Base-by-base conservation (phyloP, 192 early-diverging fungal species). In the Rhizophlyctis rosea region DNA sequence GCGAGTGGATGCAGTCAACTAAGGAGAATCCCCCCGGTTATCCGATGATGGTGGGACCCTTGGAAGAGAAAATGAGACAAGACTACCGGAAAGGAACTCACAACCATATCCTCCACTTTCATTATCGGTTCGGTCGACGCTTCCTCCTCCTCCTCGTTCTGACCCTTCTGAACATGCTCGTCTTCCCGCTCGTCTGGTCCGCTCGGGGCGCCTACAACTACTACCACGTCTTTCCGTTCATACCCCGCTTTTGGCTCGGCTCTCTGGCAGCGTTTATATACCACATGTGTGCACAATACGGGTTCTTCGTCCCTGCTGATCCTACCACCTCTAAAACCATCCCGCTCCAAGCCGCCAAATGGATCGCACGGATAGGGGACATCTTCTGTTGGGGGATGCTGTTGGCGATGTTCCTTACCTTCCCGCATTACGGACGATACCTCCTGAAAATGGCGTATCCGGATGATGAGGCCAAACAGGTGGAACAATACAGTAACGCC, bases 51-150 rank as follows among this genome's bases (percentile, higher is more conserved):
- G 34, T 67, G 1, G 65, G 65, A 34, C 18, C 25, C n/a, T 56
- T 50, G 1, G 65, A 67, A 67, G 28, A 11, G 9, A 21, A 31
- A 33, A 67, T 67, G 65, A 14, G 53, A 21, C 34, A 60, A 28
- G 49, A 67, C 29, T 67, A 59, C 33, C 65, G 57, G 3, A 67
- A 67, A 34, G 65, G 65, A 4, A 39, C 60, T 23, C 65, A 67
- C 57, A 67, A 67, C 49, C 39, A 36, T 13, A 36, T 67, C 18
- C n/a, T 67, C 24, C 65, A 67, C 18, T 7, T 32, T 23, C 60
- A 67, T 34, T 67, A 67, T 24, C 65, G 65, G n/a, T 67, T 67
- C 50, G 65, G 65, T 34, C 65, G 65, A 21, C 56, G 65, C 13
- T 16, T 58, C 48, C 23, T 67, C 5, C 57, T 67, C 24, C 65